Base-by-base conservation (phyloP, 2,329 filamentous ascomycete genomes). In the Chaetomium sp. region DNA sequence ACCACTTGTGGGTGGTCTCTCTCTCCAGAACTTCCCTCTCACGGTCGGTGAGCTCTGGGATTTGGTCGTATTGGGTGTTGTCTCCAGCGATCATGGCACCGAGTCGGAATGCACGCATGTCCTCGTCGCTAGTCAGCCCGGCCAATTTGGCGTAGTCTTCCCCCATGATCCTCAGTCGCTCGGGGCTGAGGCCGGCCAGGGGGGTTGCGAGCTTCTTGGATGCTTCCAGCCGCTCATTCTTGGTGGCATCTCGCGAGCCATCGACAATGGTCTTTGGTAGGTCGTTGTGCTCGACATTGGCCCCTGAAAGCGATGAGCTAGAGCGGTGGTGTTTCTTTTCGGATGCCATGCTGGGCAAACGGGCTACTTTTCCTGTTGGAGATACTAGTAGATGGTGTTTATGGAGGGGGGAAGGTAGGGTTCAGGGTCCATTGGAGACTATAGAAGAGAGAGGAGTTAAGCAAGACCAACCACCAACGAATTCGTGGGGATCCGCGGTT, bases 1-100 rank as follows among this genome's bases (percentile, higher is more conserved):
- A 84, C 90, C 90, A 92, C 66, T 86, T 87, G 71, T 90, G 82
- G 0, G 82, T 83, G 49, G 84, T 81, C 72, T 93, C 90, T 21
- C 82, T 80, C 12, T 82, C 78, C 47, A 92, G 76, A 5, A 85
- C 78, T 2, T 80, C 76, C 49, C 80, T 81, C 72, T 93, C 90
- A 12, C 84, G 80, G 0, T 81, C 78, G 0, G 81, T 87, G 57
- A 91, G 77, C 7, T 82, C 83, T 13, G 80, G 74, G 51, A 87
- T 73, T 21, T 77, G 76, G 21, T 81, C 80, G 71, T 82, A 84
- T 61, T 78, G 78, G 60, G 81, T 80, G 50, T 83, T 78, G 51
- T 82, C 78, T 19, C 78, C 85, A 0, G 86, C 84, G 63, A 88
- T 79, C 62, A 86, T 79, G 54, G 86, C 86, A 6, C 86, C 86